A percentile compares a stretch with the other conserved stretches of the same genome.
Evolutionary conservation across 768 basidiomycete genomes (phyloP).

Genomic region (Daedaleopsis sinensis): DNA sequence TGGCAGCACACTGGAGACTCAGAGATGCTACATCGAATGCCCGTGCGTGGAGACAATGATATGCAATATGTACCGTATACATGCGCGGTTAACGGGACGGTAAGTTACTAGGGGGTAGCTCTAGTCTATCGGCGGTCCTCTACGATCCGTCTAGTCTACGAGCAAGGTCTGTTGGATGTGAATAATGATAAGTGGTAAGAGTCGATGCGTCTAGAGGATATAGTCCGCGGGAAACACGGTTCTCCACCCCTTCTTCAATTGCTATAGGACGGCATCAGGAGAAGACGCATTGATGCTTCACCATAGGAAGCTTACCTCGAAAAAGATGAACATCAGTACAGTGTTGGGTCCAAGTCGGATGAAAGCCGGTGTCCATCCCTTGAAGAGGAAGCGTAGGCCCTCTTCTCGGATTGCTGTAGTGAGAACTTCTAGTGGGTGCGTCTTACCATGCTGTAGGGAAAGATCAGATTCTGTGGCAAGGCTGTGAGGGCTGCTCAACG

Average conservation of each 20-base stretch:
- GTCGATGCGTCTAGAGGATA: constrained; percentile 3
- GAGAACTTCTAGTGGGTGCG: constrained; percentile 54
- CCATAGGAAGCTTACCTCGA: constrained; percentile 56
- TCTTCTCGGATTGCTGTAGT: constrained; percentile 66
- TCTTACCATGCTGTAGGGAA: constrained; percentile 49
- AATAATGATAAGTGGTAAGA: constrained; percentile 17
- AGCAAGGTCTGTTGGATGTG: constrained; percentile 4
- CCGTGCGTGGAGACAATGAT: too few species aligned
- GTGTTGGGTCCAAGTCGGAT: constrained; percentile 85
- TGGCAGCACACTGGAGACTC: too few species aligned
- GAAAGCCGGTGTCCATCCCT: constrained; percentile 90
- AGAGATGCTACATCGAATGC: too few species aligned
- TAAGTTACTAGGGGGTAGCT: constrained; percentile 2
- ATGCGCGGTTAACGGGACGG: background rate
- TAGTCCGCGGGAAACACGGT: constrained; percentile 23
- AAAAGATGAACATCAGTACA: constrained; percentile 82
- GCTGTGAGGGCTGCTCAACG: constrained; percentile 24
- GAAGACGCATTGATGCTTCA: background rate
- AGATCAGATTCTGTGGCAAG: constrained; percentile 5
- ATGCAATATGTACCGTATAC: background rate
- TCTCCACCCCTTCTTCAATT: constrained; percentile 71
- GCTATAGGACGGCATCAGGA: constrained; percentile 42
- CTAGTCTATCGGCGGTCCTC: constrained; percentile 14
- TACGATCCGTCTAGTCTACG: constrained; percentile 18
- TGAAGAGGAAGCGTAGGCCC: constrained; percentile 79